These are phyloP conservation scores for Kwoniella sp. DNA, from an alignment of 768 basidiomycete genomes.

Conservation along the genomic window DNA sequence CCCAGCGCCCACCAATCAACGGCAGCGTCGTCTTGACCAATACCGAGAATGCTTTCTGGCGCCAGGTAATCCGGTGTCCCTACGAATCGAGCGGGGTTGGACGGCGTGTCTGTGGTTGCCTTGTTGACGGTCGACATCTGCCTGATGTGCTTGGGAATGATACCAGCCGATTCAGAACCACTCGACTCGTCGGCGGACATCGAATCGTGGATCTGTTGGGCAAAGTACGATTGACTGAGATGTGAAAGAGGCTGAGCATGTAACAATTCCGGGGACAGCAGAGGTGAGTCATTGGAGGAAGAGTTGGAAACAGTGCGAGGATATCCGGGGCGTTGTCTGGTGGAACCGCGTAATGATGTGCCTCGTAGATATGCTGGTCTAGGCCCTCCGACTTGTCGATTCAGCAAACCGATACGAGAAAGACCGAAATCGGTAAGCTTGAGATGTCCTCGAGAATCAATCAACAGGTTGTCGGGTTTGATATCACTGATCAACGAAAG, in stretches of 20 bases:
- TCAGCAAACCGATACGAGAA: slow-evolving; percentile 94
- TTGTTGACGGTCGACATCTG: slow-evolving; percentile 32
- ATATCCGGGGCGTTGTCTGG: slow-evolving; percentile 60
- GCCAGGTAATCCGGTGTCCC: slow-evolving; percentile 98
- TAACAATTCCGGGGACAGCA: slow-evolving; percentile 53
- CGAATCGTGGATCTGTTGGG: slow-evolving; percentile 28
- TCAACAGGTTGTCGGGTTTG: slow-evolving; percentile 96
- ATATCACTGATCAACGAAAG: slow-evolving; percentile 70
- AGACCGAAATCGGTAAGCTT: slow-evolving; percentile 98
- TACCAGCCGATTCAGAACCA: slow-evolving; percentile 66
- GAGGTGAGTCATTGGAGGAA: slow-evolving; percentile 51
- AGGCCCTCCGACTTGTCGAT: slow-evolving; percentile 71
- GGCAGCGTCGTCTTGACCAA: slow-evolving; percentile 88
- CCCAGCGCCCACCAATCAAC: slow-evolving; percentile 99
- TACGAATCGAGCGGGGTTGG: slow-evolving; percentile 86
- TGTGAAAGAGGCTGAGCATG: slow-evolving; percentile 34
- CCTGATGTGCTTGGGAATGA: slow-evolving; percentile 39
- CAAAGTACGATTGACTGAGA: slow-evolving; percentile 57
- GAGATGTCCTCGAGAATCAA: slow-evolving; percentile 93
- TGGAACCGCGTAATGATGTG: slow-evolving; percentile 34
- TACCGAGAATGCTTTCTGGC: slow-evolving; percentile 74
- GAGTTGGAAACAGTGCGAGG: slow-evolving; percentile 33
- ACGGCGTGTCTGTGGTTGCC: slow-evolving; percentile 57
- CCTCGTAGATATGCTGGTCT: slow-evolving; percentile 52
- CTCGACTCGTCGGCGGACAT: slow-evolving; percentile 70